phyloP scores from a whole-genome alignment of 2,329 filamentous ascomycete species.

The Zasmidium angulare region DNA sequence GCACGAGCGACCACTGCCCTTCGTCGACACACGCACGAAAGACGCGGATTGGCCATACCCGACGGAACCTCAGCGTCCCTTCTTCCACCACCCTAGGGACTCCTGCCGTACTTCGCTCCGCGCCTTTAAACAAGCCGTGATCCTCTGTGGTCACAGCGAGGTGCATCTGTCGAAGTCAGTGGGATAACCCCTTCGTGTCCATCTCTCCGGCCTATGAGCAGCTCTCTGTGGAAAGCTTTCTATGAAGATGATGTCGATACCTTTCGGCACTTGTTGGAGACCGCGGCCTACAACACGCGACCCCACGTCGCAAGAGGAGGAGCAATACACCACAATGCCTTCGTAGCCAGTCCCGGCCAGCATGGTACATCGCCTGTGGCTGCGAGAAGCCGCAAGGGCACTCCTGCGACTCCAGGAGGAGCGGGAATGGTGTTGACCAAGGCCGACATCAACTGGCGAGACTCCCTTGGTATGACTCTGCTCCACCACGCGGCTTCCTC shows the following conservation, averaged over 20 bases:
- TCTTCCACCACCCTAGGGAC: slow-evolving; percentile 11
- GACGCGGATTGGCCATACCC: not conserved
- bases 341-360: slow-evolving; percentile 46
- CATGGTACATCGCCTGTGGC: slow-evolving; percentile 46
- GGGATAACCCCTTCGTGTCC: slow-evolving; percentile 38
- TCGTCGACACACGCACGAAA: not conserved
- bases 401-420: slow-evolving; percentile 46
- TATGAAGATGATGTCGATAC: slow-evolving; percentile 96
- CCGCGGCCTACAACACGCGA: slow-evolving; percentile 61
- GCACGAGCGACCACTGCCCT: slow-evolving; percentile 10
- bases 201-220: slow-evolving; percentile 72
- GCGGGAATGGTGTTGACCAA: slow-evolving; percentile 53
- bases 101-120: slow-evolving; percentile 49
- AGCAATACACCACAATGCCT: slow-evolving; percentile 30
- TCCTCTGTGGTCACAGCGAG: slow-evolving; percentile 85
- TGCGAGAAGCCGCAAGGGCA: slow-evolving; percentile 34
- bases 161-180: slow-evolving; percentile 63
- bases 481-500: slow-evolving; percentile 83
- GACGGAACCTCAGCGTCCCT: not conserved
- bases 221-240: slow-evolving; percentile 93
- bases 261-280: slow-evolving; percentile 85
- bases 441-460: slow-evolving; percentile 79
- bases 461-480: slow-evolving; percentile 77
- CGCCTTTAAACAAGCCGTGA: slow-evolving; percentile 92
- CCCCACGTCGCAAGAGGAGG: slow-evolving; percentile 43